These are phyloP conservation scores for Mycena vulgaris DNA, from an alignment of 768 basidiomycete genomes.

Conservation along the genomic window DNA sequence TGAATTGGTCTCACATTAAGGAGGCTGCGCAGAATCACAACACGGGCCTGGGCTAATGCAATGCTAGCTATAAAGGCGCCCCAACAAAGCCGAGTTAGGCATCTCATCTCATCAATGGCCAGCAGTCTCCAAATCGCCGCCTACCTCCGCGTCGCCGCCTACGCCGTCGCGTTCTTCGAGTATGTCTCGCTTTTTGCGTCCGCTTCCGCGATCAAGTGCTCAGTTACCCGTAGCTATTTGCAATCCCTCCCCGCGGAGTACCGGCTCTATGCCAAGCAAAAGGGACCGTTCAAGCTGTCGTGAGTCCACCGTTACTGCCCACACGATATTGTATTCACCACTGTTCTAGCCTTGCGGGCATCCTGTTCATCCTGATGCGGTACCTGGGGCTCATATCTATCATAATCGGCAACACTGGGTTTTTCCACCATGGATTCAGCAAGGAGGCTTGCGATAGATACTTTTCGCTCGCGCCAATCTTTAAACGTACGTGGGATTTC, in stretches of 20 bases:
- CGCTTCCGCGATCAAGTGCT: background rate
- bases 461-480: slow-evolving; percentile 26
- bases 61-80: no score
- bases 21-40: no score
- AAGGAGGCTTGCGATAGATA: slow-evolving; percentile 12
- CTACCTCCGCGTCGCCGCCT: slow-evolving; percentile 24
- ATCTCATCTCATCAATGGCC: no score
- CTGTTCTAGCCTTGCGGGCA: slow-evolving; percentile 25
- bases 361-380: slow-evolving; percentile 35
- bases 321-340: background rate
- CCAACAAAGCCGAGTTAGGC: no score
- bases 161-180: slow-evolving; percentile 27
- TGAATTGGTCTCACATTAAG: no score
- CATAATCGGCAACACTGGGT: slow-evolving; percentile 21
- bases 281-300: slow-evolving; percentile 5
- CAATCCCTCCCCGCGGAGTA: slow-evolving; percentile 29
- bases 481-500: slow-evolving; percentile 20
- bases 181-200: background rate
- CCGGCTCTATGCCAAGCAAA: slow-evolving; percentile 25
- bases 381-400: slow-evolving; percentile 25
- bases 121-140: slow-evolving; percentile 11
- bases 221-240: slow-evolving; percentile 4
- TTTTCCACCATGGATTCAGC: slow-evolving; percentile 37
- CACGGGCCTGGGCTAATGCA: no score
- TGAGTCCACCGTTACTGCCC: background rate